Base-by-base conservation (phyloP, 352 stramenopile genomes). In the Phytophthora cactorum region DNA sequence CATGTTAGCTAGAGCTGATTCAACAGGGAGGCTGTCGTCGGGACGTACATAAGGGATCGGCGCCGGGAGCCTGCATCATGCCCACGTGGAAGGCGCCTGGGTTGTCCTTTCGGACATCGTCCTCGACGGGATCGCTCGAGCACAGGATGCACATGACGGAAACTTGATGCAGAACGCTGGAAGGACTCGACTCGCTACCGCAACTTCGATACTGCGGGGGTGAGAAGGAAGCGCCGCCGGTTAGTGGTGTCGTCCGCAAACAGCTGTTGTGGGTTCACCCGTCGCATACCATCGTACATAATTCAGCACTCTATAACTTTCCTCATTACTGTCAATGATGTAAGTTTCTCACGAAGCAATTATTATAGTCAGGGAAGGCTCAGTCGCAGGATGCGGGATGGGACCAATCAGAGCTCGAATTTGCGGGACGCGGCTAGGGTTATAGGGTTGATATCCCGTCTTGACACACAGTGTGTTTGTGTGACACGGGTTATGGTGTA, bases 41-140 rank as follows among this genome's bases (percentile, higher is more conserved):
- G 9, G 61, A 82, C 82, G 70, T 91, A 90, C 93, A 98, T 43
- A 89, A 64, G 17, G 90, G 90, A 52, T 92, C 90, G n/a, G 78
- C 81, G 56, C 74, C 73, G 8, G 90, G 88, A 25, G 93, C 93
- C 43, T 95, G 53, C 77, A 96, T 97, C 81, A 98, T 92, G 50
- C 73, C 82, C 59, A 98, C 83, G 25, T 90, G 79, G 74, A 97
- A 98, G 14, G 68, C 67, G 29, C 86, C 75, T 0, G 70, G 69
- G 71, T 97, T 93, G 44, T 83, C 57, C 55, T 90, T 79, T 64
- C 88, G 88, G 32, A 80, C 66, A 66, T 94, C 81, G 43, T 79
- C 79, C 6, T 89, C 84, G 1, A 96, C 59, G 6, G 88, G 86
- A 9, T 91, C 83, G 31, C 73, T 71, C 44, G 88, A 88, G 73